phyloP scores from a whole-genome alignment of 345 rosid genomes.

The Nasturtium officinale region DNA sequence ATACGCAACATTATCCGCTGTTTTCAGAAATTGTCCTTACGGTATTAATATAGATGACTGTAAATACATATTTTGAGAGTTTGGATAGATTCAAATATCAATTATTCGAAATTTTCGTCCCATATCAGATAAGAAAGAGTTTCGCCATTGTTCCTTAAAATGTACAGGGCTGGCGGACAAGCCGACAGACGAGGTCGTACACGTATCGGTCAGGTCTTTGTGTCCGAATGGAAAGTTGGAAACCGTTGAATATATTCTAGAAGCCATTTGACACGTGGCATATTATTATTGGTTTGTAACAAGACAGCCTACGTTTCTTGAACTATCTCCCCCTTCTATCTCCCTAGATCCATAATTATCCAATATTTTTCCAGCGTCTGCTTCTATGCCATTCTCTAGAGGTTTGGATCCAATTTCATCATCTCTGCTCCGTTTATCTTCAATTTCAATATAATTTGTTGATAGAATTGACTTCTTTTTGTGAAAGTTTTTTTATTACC shows the following conservation, averaged over 20 bases:
- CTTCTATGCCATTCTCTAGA: constrained; percentile 29
- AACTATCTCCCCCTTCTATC: too few species aligned
- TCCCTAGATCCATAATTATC: too few species aligned
- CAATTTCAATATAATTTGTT: neutral
- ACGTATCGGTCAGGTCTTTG: neutral
- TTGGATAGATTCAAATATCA: neutral
- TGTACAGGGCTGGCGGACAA: neutral
- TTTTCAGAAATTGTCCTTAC: too few species aligned
- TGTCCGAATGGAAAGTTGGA: neutral
- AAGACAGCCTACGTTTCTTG: constrained; percentile 3
- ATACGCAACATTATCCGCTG: too few species aligned
- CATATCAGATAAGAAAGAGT: neutral
- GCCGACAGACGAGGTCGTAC: neutral
- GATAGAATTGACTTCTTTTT: constrained; percentile 6
- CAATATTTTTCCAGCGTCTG: neutral
- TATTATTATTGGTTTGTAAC: neutral
- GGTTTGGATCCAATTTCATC: constrained; percentile 40
- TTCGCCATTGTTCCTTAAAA: neutral
- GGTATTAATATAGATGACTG: too few species aligned
- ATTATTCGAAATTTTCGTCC: neutral
- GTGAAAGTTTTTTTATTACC: neutral
- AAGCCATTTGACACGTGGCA: neutral
- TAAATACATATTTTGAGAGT: neutral
- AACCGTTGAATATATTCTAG: neutral
- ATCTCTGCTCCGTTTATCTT: neutral